phyloP scores from a whole-genome alignment of 1,284 basidiomycete genomes.

The Malassezia restricta region DNA sequence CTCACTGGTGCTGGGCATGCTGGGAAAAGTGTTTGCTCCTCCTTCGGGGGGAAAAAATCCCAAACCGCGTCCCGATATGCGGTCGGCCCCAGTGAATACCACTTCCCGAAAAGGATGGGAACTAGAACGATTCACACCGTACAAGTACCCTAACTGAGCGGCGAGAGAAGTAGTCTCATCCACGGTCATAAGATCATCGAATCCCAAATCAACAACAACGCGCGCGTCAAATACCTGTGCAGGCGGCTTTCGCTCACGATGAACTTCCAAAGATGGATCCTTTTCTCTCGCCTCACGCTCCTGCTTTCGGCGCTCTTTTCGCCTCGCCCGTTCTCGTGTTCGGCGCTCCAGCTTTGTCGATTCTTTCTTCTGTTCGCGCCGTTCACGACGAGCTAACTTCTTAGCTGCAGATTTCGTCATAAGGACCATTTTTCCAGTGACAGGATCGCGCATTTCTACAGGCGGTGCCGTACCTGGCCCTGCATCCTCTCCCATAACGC shows the following conservation, averaged over 20 bases:
- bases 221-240: slow-evolving; percentile 52
- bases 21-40: slow-evolving; percentile 1
- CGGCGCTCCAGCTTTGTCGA: slow-evolving; percentile 64
- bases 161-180: slow-evolving; percentile 83
- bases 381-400: slow-evolving; percentile 54
- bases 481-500: too few species aligned
- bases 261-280: slow-evolving; percentile 46
- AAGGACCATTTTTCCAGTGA: slow-evolving; percentile 8
- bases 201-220: slow-evolving; percentile 78
- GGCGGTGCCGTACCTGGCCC: not conserved
- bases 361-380: slow-evolving; percentile 52
- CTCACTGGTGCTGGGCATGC: not conserved
- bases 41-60: slow-evolving; percentile 7
- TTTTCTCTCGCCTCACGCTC: not conserved
- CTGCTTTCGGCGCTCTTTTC: slow-evolving; percentile 43
- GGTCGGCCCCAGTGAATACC: slow-evolving; percentile 61
- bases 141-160: slow-evolving; percentile 76
- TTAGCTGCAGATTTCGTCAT: slow-evolving; percentile 69
- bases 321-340: slow-evolving; percentile 53
- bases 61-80: slow-evolving; percentile 4
- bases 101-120: slow-evolving; percentile 59
- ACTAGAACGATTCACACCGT: slow-evolving; percentile 68
- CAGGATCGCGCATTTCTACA: slow-evolving; percentile 4
- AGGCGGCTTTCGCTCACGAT: slow-evolving; percentile 25
- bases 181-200: slow-evolving; percentile 86